Evolutionary conservation across 1,284 basidiomycete genomes (phyloP).

Genomic region (Microbotryum violaceum): DNA sequence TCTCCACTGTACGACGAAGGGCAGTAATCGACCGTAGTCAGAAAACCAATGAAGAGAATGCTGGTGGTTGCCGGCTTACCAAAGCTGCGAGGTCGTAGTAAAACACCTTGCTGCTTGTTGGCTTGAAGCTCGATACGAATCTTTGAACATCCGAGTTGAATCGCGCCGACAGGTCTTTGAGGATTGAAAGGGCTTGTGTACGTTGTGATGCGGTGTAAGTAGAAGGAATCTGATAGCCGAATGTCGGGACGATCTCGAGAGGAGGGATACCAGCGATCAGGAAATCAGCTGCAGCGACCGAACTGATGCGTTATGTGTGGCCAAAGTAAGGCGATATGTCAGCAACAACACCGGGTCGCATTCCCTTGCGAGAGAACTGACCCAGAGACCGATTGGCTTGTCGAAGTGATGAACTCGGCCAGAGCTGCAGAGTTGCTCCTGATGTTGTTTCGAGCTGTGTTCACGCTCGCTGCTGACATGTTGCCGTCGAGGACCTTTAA

Average conservation of each 20-base stretch:
- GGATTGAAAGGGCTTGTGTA: constrained; percentile 5
- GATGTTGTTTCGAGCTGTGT: neutral
- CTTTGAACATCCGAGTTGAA: constrained; percentile 20
- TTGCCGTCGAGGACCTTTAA: constrained; percentile 7
- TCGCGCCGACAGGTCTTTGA: constrained; percentile 16
- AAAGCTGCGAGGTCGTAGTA: constrained; percentile 22
- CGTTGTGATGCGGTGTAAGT: neutral
- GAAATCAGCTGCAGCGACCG: constrained; percentile 9
- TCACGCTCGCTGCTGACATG: neutral
- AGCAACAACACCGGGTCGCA: too few species aligned
- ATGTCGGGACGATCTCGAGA: constrained; percentile 24
- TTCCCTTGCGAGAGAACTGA: too few species aligned
- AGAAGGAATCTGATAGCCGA: constrained; percentile 7
- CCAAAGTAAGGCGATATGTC: too few species aligned
- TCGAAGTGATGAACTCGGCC: too few species aligned
- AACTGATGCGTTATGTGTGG: too few species aligned
- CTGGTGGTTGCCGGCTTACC: constrained; percentile 1
- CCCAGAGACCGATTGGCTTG: too few species aligned
- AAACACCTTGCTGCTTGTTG: neutral
- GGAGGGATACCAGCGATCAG: constrained; percentile 27
- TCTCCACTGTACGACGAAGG: constrained; percentile 10
- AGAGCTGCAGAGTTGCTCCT: neutral
- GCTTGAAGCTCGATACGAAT: constrained; percentile 6
- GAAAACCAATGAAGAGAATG: neutral
- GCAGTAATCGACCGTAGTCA: neutral